Evolutionary conservation across 495 filamentous ascomycete genomes (phyloP).

Genomic region (Penicillium paxilli): DNA sequence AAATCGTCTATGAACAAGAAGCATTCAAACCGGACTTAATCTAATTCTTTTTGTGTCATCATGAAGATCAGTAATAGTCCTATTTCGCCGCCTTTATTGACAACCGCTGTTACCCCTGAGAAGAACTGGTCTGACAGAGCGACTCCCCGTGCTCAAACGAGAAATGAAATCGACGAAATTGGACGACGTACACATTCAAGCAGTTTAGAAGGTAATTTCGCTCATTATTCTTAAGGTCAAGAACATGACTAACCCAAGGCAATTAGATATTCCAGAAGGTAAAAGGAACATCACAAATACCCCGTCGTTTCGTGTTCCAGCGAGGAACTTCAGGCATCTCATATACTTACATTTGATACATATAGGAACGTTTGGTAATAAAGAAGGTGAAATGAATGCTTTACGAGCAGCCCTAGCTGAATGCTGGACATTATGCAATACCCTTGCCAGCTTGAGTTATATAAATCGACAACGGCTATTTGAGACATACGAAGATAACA

Average conservation of each 20-base stretch:
- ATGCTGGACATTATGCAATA: slow-evolving; percentile 95
- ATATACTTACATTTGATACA: slow-evolving; percentile 8
- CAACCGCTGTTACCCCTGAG: slow-evolving; percentile 66
- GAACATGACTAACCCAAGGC: too few relatives aligned
- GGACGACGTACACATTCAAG: slow-evolving; percentile 49
- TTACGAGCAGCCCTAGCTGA: slow-evolving; percentile 78
- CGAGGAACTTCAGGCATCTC: not conserved
- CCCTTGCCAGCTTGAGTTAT: slow-evolving; percentile 79
- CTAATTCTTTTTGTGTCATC: not conserved
- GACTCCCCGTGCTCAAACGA: slow-evolving; percentile 81
- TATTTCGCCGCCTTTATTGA: slow-evolving; percentile 63
- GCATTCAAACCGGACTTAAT: not conserved
- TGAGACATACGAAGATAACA: slow-evolving; percentile 63
- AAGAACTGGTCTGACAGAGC: slow-evolving; percentile 64
- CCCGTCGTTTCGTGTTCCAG: not conserved
- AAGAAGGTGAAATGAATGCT: slow-evolving; percentile 67
- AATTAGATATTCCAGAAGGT: slow-evolving; percentile 49
- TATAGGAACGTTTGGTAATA: slow-evolving; percentile 37
- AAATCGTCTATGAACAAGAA: too few relatives aligned
- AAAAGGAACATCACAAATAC: not conserved
- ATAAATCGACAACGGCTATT: slow-evolving; percentile 80
- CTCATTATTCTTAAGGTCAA: too few relatives aligned
- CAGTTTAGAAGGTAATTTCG: slow-evolving; percentile 75
- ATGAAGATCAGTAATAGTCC: slow-evolving; percentile 38
- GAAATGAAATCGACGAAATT: slow-evolving; percentile 65